Percentiles rank a stretch among this genome's conserved stretches.
These are phyloP conservation scores for Podospora pseudoanserina DNA, from an alignment of 495 filamentous ascomycete species.

Conservation along the genomic window DNA sequence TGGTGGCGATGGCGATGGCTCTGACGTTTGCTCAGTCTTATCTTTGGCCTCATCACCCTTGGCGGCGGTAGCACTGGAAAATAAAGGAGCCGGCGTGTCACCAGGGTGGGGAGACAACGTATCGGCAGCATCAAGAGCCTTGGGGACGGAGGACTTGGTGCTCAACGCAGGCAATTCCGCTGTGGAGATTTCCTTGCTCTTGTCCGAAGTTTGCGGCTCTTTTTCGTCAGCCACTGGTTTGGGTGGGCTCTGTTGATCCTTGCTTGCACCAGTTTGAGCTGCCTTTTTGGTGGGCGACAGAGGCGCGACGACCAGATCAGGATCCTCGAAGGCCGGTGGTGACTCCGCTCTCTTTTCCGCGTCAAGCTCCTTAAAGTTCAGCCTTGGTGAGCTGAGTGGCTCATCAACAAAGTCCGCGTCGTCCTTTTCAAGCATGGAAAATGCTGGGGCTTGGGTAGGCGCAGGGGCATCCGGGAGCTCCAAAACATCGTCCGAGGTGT, in stretches of 20 bases:
- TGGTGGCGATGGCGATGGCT: background rate
- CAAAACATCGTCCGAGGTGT: constrained; percentile 49
- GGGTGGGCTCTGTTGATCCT: constrained; percentile 1
- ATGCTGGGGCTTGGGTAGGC: constrained; percentile 24
- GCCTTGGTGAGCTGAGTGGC: constrained; percentile 56
- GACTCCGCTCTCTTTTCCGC: constrained; percentile 31
- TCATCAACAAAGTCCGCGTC: constrained; percentile 72
- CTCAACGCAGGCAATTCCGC: background rate
- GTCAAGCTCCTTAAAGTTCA: constrained; percentile 40
- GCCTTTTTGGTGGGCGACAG: constrained; percentile 47
- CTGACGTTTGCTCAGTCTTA: background rate
- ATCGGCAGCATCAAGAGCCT: background rate
- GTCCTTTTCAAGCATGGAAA: constrained; percentile 50
- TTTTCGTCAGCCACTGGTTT: background rate
- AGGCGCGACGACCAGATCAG: constrained; percentile 46
- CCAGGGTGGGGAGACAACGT: constrained; percentile 54
- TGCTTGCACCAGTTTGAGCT: background rate
- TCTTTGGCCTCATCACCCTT: background rate
- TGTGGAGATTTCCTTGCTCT: background rate
- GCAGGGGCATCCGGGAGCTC: constrained; percentile 47
- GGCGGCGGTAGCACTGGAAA: constrained; percentile 32
- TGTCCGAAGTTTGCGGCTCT: background rate
- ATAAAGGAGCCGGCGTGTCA: constrained; percentile 67
- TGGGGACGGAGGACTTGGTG: background rate
- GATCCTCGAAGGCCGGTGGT: constrained; percentile 37